Base-by-base conservation (phyloP, 352 stramenopile species). In the Phytophthora citrophthora region DNA sequence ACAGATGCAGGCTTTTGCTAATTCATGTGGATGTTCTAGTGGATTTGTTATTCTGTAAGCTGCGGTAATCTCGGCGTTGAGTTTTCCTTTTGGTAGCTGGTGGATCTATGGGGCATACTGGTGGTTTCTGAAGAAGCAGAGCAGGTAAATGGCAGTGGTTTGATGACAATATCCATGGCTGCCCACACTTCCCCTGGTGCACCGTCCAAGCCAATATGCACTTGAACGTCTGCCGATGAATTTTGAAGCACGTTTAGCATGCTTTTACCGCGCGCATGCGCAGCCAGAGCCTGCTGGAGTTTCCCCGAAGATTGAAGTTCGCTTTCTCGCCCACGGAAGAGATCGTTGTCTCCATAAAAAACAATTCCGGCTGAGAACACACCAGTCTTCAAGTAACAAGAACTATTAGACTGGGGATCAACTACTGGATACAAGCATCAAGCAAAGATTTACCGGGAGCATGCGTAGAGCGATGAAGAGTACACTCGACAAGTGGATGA, bases 141-240 rank as follows among this genome's bases (percentile, higher is more conserved):
- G 12, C 49, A 61, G 2, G 10, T 26, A 9, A 58, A 12, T 11
- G 34, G n/a, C 34, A 72, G 43, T 34, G 57, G 51, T 47, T 18
- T 60, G 2, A 51, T 23, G 8, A 76, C 23, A 8, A 45, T 15
- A 18, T 69, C 44, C 34, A 77, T 61, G 4, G 72, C 66, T 39
- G 62, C 23, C 54, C 73, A 58, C 3, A 81, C 59, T 27, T 27
- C 49, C 9, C 49, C 24, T 0, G 71, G 62, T 15, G 66, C 56
- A 3, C 71, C 71, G 34, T 86, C 74, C 1, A 61, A 68, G n/a
- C 76, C 76, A 0, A 88, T 39, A 58, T 86, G 79, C 26, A 88
- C 20, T 10, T 76, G 51, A 10, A 83, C 60, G 24, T 70, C 61
- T 38, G 54, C 27, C 0, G 58, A 57, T 7, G 64, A 58, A 27